phyloP scores from a whole-genome alignment of 805 yeast genomes.

The Ogataea allantospora region DNA sequence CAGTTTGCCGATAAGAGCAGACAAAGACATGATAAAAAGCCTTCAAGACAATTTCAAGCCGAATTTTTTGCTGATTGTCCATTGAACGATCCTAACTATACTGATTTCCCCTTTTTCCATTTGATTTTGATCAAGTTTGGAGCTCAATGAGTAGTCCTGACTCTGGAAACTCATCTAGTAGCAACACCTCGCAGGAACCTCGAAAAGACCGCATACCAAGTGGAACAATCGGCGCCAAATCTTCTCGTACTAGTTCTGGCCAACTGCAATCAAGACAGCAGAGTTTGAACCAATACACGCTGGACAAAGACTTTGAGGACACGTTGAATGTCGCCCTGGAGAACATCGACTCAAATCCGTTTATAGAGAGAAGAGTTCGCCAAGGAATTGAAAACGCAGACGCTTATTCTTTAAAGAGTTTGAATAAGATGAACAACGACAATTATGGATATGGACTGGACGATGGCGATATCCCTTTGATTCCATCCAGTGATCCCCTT shows the following conservation, averaged over 20 bases:
- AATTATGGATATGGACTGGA: conserved; percentile 22
- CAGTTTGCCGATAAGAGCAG: conserved; percentile 5
- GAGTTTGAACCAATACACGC: conserved; percentile 39
- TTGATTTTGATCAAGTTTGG: not conserved
- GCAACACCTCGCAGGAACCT: conserved; percentile 1
- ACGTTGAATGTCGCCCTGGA: conserved; percentile 67
- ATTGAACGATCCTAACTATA: not conserved
- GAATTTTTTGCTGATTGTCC: not conserved
- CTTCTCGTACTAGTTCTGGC: conserved; percentile 5
- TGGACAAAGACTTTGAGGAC: conserved; percentile 62
- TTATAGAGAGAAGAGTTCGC: conserved; percentile 26
- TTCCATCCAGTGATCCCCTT: conserved; percentile 15
- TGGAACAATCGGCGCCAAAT: not conserved
- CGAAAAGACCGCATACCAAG: conserved; percentile 2
- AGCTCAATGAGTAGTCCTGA: conserved; percentile 16
- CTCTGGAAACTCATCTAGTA: conserved; percentile 7
- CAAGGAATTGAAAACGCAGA: conserved; percentile 33
- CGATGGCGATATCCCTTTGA: conserved; percentile 28
- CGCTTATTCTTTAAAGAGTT: conserved; percentile 28
- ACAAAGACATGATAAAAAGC: conserved; percentile 3
- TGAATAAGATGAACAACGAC: conserved; percentile 30
- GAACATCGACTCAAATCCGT: conserved; percentile 40
- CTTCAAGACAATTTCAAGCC: not conserved
- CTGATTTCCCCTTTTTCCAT: not conserved
- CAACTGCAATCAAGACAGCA: conserved; percentile 21